Evolutionary conservation across 805 yeast species (phyloP), one percentile per base, ranked within the genome.

Genomic region (Kuraishia hungarica): DNA sequence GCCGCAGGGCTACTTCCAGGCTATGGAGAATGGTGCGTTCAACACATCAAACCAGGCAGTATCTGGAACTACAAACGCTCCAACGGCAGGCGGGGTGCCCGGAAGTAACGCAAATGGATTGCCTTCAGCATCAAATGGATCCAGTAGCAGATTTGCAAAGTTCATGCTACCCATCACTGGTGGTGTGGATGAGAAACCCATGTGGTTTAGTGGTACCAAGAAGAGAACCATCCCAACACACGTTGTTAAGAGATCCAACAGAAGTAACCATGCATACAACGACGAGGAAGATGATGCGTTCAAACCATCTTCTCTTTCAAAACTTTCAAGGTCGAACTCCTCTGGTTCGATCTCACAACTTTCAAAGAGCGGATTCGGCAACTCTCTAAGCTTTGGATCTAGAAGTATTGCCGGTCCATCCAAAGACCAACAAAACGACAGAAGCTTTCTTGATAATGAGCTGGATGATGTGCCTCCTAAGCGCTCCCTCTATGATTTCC

Each of bases 381-480:
- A 35, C n/a, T 49, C 51, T 20, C 51, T 21, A 4, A 49, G 51
- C 19, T 49, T 49, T n/a, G 51, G 51, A 7, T n/a, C 21, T 10
- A 20, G 35, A 17, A 49, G 23, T n/a, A 23, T 28, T 8, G 20
- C n/a, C 2, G 21, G 28, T 2, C 21, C 28, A 8, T n/a, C 35
- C 3, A 49, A 22, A 26, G 51, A 24, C 8, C 24, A 43, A 24
- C 43, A 52, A 35, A 24, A n/a, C 48, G 17, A 23, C 17, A 21
- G 43, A 22, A 29, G 17, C 29, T n/a, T 26, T 13, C 19, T 29
- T 15, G 39, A 21, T 19, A 46, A 50, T 15, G 77, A 51, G 22
- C 61, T 68, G 51, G 77, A 71, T 43, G 82, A 79, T 56, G 57
- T 70, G 39, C 84, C 84, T 11, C 86, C 85, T 0, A 63, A 72